phyloP scores from a whole-genome alignment of 768 basidiomycete genomes.

The Termitomyces heimii region DNA sequence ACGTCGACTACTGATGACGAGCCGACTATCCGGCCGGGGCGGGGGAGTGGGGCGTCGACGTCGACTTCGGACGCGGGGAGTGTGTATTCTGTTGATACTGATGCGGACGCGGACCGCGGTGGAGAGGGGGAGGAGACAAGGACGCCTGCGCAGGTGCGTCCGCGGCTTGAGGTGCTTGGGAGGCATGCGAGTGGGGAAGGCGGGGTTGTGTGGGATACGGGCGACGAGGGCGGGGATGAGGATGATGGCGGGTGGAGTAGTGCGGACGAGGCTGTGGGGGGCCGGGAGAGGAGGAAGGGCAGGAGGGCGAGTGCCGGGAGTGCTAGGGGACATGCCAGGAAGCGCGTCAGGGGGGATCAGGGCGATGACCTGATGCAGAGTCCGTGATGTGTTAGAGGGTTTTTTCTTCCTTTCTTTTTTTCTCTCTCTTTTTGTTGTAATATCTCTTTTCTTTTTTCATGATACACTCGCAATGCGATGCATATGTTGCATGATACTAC shows the following conservation, averaged over 20 bases:
- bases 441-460: too few relatives aligned
- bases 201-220: conserved; percentile 22
- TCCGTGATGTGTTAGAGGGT: not conserved
- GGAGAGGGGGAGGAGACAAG: conserved; percentile 7
- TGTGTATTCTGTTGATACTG: conserved; percentile 2
- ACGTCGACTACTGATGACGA: conserved; percentile 72
- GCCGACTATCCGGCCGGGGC: conserved; percentile 61
- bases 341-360: not conserved
- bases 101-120: not conserved
- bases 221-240: conserved; percentile 24
- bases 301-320: not conserved
- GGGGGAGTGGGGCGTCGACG: conserved; percentile 14
- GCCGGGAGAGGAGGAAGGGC: conserved; percentile 7
- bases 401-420: not conserved
- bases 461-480: too few relatives aligned
- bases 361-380: conserved; percentile 7
- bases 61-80: conserved; percentile 13
- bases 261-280: conserved; percentile 17
- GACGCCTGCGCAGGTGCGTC: conserved; percentile 8
- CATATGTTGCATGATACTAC: too few relatives aligned
- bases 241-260: conserved; percentile 20
- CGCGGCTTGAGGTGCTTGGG: not conserved
- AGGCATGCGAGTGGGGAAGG: conserved; percentile 16
- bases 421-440: too few relatives aligned
- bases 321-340: not conserved